Conservation (phyloP, 768 basidiomycete species). For the Holtermannia corniformis region DNA sequence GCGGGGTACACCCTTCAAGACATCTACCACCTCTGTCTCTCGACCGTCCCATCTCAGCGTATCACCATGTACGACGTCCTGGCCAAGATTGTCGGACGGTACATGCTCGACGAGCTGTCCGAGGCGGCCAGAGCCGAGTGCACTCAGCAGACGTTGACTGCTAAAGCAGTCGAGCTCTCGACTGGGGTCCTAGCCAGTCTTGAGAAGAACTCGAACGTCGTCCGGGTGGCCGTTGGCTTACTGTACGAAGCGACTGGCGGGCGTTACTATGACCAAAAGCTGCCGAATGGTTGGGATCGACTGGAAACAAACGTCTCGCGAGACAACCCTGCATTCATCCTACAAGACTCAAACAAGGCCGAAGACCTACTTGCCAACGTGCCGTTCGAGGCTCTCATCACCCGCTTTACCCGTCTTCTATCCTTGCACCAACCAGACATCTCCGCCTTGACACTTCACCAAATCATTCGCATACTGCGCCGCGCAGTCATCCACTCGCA, state of each 20-base stretch:
- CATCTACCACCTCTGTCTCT: slow-evolving; percentile 65
- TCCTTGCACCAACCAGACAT: slow-evolving; percentile 17
- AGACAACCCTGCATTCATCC: not conserved
- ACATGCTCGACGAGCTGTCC: not conserved
- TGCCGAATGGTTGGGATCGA: not conserved
- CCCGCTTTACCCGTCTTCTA: slow-evolving; percentile 21
- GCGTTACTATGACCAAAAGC: too few relatives aligned
- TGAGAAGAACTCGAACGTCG: slow-evolving; percentile 16
- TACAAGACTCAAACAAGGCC: slow-evolving; percentile 2
- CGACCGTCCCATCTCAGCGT: slow-evolving; percentile 73
- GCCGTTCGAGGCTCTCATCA: slow-evolving; percentile 25
- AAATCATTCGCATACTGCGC: slow-evolving; percentile 26
- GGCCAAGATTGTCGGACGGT: slow-evolving; percentile 47
- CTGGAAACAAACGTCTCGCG: not conserved
- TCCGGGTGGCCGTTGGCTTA: slow-evolving; percentile 30
- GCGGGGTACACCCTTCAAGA: slow-evolving; percentile 88
- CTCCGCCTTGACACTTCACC: slow-evolving; percentile 16
- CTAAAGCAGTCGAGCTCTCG: slow-evolving; percentile 18
- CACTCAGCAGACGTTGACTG: slow-evolving; percentile 2
- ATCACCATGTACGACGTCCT: slow-evolving; percentile 70
- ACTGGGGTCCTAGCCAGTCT: slow-evolving; percentile 14
- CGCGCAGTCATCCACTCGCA: slow-evolving; percentile 5
- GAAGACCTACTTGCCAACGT: slow-evolving; percentile 8
- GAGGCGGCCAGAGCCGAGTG: not conserved
- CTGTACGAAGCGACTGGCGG: slow-evolving; percentile 23